A percentile compares a stretch with the other conserved stretches of the same genome.
Evolutionary conservation across 2,329 filamentous ascomycete species (phyloP).

Genomic region (Penicillium sp.): DNA sequence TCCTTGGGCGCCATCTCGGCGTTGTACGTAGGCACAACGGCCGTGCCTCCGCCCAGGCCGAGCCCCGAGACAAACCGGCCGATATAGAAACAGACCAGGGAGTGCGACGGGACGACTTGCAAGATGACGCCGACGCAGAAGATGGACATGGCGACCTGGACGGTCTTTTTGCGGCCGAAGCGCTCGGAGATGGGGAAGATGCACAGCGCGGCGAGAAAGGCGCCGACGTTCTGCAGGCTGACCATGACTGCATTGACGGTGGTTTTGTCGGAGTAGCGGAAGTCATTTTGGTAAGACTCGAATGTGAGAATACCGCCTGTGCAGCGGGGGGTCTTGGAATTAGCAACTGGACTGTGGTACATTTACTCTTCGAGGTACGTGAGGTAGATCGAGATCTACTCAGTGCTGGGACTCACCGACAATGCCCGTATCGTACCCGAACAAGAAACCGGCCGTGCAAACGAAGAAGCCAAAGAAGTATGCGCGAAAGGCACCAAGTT

Average conservation of each 20-base stretch:
- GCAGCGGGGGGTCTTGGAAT: neutral
- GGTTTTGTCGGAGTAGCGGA: slow-evolving; percentile 45
- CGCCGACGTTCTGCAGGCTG: slow-evolving; percentile 53
- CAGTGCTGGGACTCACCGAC: slow-evolving; percentile 23
- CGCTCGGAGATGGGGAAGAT: slow-evolving; percentile 50
- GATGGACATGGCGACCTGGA: slow-evolving; percentile 47
- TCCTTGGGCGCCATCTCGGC: slow-evolving; percentile 48
- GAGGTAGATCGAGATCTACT: neutral
- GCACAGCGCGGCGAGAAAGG: slow-evolving; percentile 54
- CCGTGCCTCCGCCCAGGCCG: slow-evolving; percentile 49
- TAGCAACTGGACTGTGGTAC: neutral
- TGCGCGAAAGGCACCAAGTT: slow-evolving; percentile 23
- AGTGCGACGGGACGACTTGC: slow-evolving; percentile 51
- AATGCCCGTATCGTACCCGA: slow-evolving; percentile 38
- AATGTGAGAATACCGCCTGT: slow-evolving; percentile 49
- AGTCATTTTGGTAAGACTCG: slow-evolving; percentile 45
- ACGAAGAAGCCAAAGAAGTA: slow-evolving; percentile 29
- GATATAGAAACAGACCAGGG: slow-evolving; percentile 49
- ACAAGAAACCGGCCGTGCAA: slow-evolving; percentile 34
- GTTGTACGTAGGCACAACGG: slow-evolving; percentile 44
- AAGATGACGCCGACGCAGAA: slow-evolving; percentile 44
- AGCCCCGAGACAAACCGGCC: slow-evolving; percentile 50
- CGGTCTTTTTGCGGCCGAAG: slow-evolving; percentile 48
- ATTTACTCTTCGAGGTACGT: neutral
- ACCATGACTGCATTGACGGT: slow-evolving; percentile 51